A percentile compares a stretch with the other conserved stretches of the same genome.
phyloP scores from a whole-genome alignment of 2,329 filamentous ascomycete genomes.

The Tolypocladium ophioglossoides region DNA sequence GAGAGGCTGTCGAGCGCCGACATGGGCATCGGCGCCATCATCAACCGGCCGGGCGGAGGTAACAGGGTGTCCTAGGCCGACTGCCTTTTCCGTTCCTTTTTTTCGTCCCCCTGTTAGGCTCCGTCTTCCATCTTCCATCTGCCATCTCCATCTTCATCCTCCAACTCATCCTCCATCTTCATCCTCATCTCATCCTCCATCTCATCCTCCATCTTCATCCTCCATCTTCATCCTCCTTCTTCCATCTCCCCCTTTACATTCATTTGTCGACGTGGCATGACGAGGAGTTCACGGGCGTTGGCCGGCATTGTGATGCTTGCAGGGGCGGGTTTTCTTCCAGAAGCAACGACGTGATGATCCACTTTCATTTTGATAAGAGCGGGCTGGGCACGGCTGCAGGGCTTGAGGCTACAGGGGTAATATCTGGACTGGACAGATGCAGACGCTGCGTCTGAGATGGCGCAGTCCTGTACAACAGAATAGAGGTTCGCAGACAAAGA shows the following conservation, averaged over 20 bases:
- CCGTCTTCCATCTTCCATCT: background rate
- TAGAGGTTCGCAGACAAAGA: background rate
- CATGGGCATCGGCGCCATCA: constrained; percentile 51
- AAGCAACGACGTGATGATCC: background rate
- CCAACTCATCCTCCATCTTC: background rate
- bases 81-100: background rate
- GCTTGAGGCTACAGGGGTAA: background rate
- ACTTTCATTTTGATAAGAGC: background rate
- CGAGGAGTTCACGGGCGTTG: background rate
- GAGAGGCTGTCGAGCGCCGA: constrained; percentile 44
- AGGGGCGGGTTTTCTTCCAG: background rate
- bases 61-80: constrained; percentile 6
- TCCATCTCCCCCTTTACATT: background rate
- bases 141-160: no score
- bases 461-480: background rate
- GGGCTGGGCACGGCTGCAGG: no score
- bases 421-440: background rate
- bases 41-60: constrained; percentile 35
- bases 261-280: background rate
- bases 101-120: background rate
- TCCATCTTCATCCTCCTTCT: background rate
- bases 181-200: no score
- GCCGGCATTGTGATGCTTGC: background rate
- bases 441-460: background rate
- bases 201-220: no score